Base-by-base conservation (phyloP, 805 yeast species). In the Debaryomyces castellii region DNA sequence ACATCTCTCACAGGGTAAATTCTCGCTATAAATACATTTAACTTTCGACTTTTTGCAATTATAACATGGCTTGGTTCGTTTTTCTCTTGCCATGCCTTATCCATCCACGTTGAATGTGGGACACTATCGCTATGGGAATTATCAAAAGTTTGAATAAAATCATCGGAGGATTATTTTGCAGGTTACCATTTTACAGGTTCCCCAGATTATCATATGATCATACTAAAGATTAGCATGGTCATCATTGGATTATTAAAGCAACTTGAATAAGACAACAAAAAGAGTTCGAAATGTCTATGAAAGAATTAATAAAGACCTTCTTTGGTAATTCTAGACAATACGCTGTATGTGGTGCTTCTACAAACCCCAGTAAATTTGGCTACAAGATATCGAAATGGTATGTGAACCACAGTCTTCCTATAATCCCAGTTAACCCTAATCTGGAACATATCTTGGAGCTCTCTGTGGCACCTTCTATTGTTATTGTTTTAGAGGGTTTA, bases 311-410 rank as follows among this genome's bases (percentile, higher is more conserved):
- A 48, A 67, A 63, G 46, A 40, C 59, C n/a, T 80, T 84, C 62
- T 80, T 81, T 64, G 69, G 77, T n/a, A 54, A 78, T 8, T 51
- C 73, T 24, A 69, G 86, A 50, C 69, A 73, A 44, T 83, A 78
- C 52, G 81, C 80, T 10, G 89, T 87, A 1, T 75, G 83, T 0
- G 96, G 96, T 0, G 94, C 95, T 0, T 80, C 89, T 2, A 61
- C 75, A 3, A 79, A 82, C 54, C 76, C 83, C 0, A 49, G 66
- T 6, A 88, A 87, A 60, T 87, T 80, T 59, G 95, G 95, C 0
- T 77, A 71, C 67, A 83, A 81, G 60, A 85, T 88, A 23, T 62
- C 85, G 17, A 63, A 69, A 32, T 88, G 95, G 95, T 87, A 88
- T 57, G 47, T 74, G 8, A 59, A 61, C 39, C 84, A 77, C 46